Base-by-base conservation (phyloP, 306 rosid species). In the Malus sylvestris region DNA sequence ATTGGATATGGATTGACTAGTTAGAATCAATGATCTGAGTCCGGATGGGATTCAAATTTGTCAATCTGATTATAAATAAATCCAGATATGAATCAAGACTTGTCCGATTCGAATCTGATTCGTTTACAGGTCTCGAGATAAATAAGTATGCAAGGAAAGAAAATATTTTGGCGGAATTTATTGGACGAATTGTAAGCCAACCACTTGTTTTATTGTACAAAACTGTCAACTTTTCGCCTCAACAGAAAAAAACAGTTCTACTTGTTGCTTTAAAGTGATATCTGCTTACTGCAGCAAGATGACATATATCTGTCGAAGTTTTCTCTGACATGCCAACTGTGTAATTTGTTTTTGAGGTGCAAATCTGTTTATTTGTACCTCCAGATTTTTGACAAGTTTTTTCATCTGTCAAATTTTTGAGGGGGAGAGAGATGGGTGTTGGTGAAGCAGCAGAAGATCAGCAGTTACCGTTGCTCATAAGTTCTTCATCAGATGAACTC, bases 391-490 rank as follows among this genome's bases (percentile, higher is more conserved):
- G 73, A 75, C 45, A 33, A 33, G 62, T 32, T 49, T 44, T 44
- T 49, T 49, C 55, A 49, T 25, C 16, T 45, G 10, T 18, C 55
- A 2, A 23, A 23, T 2, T 32, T 35, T 35, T 52, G 18, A 5
- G 22, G 35, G 69, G 42, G 38, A 71, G 25, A 66, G 32, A 57
- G 60, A 77, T 81, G 85, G 81, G 65, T 42, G 72, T 29, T 22
- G 62, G 7, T 32, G 72, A 10, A 10, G 44, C 7, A 25, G 67
- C 49, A 57, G 46, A 32, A 68, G 72, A 77, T 16, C 76, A 45
- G 55, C 72, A 60, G 66, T 69, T 75, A 29, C 64, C 85, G 6
- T 73, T 78, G 45, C 79, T 82, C 45, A 40, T 8, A 30, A 16
- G 78, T 73, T 59, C 80, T 55, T 66, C 77, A 12, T 10, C 76